A percentile compares a stretch with the other conserved stretches of the same genome.
phyloP scores from a whole-genome alignment of 768 basidiomycete genomes.

The Russula compacta region DNA sequence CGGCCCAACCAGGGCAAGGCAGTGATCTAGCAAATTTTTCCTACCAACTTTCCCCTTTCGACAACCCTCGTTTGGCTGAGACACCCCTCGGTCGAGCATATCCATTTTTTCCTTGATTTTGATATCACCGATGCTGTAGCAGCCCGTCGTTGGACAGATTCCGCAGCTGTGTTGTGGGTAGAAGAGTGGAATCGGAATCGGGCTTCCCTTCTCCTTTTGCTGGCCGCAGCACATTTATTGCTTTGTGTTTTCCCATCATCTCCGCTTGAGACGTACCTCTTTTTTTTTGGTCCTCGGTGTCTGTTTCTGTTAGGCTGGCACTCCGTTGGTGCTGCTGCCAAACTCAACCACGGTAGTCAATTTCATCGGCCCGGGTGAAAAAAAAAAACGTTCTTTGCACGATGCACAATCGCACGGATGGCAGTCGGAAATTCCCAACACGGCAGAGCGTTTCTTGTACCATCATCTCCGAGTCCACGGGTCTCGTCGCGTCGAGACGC shows the following conservation, averaged over 20 bases:
- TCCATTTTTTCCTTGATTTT: background rate
- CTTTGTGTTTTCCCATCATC: background rate
- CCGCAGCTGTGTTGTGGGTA: background rate
- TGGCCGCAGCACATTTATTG: background rate
- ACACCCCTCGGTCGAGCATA: background rate
- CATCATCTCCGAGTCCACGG: conserved; percentile 15
- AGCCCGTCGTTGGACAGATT: background rate
- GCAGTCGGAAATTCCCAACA: background rate
- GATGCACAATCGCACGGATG: background rate
- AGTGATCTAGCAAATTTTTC: conserved; percentile 12
- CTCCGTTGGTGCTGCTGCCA: no score
- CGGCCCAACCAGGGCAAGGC: background rate
- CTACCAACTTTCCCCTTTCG: conserved; percentile 13
- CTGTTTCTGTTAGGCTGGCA: background rate
- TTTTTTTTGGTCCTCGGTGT: background rate
- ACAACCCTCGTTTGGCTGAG: background rate
- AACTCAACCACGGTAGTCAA: background rate
- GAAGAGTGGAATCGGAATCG: background rate
- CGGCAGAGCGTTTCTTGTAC: background rate
- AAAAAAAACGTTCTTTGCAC: background rate
- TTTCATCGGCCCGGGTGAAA: background rate
- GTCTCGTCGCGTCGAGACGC: conserved; percentile 3
- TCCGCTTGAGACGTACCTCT: conserved; percentile 1
- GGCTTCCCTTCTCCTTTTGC: background rate
- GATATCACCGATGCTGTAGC: background rate